Evolutionary conservation across 768 basidiomycete genomes (phyloP).

Genomic region (Melanogaster broomeanus): DNA sequence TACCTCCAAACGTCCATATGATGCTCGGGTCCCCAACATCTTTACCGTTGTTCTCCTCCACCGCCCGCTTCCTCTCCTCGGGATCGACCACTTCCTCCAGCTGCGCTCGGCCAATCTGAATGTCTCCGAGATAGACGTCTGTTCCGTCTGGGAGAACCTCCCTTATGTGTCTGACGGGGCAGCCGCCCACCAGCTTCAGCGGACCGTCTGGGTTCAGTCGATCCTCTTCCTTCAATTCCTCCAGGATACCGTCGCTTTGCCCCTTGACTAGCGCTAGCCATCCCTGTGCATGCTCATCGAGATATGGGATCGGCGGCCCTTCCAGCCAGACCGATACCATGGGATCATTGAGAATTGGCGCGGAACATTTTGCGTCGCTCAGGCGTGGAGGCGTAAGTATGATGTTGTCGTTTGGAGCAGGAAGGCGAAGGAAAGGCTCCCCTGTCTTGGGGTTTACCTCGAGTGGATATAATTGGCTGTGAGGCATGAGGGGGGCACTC

Average conservation of each 20-base stretch:
- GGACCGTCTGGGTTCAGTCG: conserved; percentile 17
- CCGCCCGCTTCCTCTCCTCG: conserved; percentile 36
- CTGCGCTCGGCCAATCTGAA: conserved; percentile 22
- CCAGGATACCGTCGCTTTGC: conserved; percentile 22
- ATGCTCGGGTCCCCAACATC: conserved; percentile 54
- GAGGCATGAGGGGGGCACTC: conserved; percentile 12
- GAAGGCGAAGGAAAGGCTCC: conserved; percentile 58
- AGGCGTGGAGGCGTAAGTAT: conserved; percentile 60
- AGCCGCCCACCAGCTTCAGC: conserved; percentile 38
- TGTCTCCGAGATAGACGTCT: conserved; percentile 53
- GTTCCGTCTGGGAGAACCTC: conserved; percentile 57
- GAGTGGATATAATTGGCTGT: conserved; percentile 37
- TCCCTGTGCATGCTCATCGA: conserved; percentile 36
- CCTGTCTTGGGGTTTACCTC: conserved; percentile 42
- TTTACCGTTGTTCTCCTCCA: conserved; percentile 43
- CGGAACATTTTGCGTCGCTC: conserved; percentile 40
- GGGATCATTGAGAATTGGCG: conserved; percentile 50
- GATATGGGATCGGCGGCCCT: conserved; percentile 58
- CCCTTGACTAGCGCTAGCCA: conserved; percentile 35
- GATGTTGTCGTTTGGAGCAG: conserved; percentile 50
- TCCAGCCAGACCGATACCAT: conserved; percentile 45
- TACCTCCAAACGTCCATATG: conserved; percentile 65
- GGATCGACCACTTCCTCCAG: conserved; percentile 36
- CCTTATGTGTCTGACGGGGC: conserved; percentile 53
- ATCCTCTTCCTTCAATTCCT: conserved; percentile 19